Conservation (phyloP, 2,329 filamentous ascomycete species). For the Xylariaceae sp. region DNA sequence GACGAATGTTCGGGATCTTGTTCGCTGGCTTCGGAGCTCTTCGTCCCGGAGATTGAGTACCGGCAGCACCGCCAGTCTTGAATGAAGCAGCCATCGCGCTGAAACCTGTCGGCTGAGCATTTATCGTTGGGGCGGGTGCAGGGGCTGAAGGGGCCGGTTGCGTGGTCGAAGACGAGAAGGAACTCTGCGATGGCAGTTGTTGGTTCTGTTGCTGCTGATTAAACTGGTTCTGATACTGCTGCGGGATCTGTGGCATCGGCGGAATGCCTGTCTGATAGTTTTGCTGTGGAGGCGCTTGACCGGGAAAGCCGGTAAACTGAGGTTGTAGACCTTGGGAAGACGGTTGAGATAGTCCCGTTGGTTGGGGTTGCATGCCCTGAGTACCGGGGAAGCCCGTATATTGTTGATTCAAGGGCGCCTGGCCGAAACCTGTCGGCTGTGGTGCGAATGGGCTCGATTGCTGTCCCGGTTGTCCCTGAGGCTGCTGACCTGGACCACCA, state of each 20-base stretch:
- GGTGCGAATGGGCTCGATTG: conserved; percentile 59
- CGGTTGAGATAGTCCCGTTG: conserved; percentile 48
- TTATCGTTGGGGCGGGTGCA: conserved; percentile 61
- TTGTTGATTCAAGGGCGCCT: conserved; percentile 58
- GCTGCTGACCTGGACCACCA: conserved; percentile 39
- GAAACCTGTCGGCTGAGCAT: conserved; percentile 68
- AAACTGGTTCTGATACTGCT: conserved; percentile 62
- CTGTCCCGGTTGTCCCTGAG: conserved; percentile 51
- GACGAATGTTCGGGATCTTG: conserved; percentile 89
- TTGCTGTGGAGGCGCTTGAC: conserved; percentile 56
- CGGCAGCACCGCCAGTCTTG: conserved; percentile 52
- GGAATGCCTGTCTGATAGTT: conserved; percentile 64
- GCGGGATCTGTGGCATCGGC: conserved; percentile 61
- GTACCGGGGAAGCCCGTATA: conserved; percentile 62
- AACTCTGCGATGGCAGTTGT: conserved; percentile 46
- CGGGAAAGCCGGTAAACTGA: conserved; percentile 50
- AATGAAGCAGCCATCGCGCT: conserved; percentile 69
- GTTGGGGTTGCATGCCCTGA: conserved; percentile 49
- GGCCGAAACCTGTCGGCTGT: conserved; percentile 63
- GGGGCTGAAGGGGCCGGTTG: conserved; percentile 51
- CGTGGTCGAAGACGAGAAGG: conserved; percentile 53
- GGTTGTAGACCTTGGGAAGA: conserved; percentile 42
- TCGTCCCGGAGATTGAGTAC: conserved; percentile 47
- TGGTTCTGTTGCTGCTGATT: conserved; percentile 56
- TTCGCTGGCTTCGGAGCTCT: conserved; percentile 57